Percentiles rank a stretch among this genome's conserved stretches.
Conservation (phyloP, 306 rosid genomes). For the Abrus precatorius region DNA sequence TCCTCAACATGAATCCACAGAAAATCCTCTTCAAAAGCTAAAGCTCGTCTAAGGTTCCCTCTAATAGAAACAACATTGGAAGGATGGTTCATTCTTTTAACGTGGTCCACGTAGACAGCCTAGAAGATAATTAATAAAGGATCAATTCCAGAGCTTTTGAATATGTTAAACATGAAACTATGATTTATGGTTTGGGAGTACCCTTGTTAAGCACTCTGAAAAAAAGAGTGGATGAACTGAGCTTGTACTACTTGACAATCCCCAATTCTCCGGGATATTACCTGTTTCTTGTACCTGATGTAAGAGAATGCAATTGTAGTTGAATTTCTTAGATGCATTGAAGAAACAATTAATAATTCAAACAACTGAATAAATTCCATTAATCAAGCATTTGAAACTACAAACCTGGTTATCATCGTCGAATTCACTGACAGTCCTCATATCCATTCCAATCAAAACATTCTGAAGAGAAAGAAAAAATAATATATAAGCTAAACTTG, state of each 20-base stretch:
- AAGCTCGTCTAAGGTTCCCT: conserved; percentile 86
- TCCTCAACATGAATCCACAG: conserved; percentile 65
- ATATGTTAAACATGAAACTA: conserved; percentile 28
- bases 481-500: background rate
- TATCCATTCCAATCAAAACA: conserved; percentile 89
- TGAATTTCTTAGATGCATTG: conserved; percentile 40
- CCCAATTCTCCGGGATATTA: conserved; percentile 65
- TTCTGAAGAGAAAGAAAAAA: conserved; percentile 55
- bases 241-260: conserved; percentile 53
- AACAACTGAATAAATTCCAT: background rate
- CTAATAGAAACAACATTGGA: conserved; percentile 88
- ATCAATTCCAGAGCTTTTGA: conserved; percentile 43
- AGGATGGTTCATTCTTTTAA: conserved; percentile 76
- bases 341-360: conserved; percentile 32
- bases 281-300: conserved; percentile 68
- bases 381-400: conserved; percentile 41
- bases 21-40: conserved; percentile 75
- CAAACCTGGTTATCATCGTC: conserved; percentile 73
- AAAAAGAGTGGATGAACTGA: conserved; percentile 82
- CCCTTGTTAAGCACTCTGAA: conserved; percentile 87
- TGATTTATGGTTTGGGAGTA: conserved; percentile 41
- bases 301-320: conserved; percentile 46
- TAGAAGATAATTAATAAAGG: conserved; percentile 54
- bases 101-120: conserved; percentile 67
- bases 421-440: conserved; percentile 59